Evolutionary conservation across 208 protist species (phyloP), one percentile per base, ranked within the genome.

Genomic region (Trypanosoma brucei): DNA sequence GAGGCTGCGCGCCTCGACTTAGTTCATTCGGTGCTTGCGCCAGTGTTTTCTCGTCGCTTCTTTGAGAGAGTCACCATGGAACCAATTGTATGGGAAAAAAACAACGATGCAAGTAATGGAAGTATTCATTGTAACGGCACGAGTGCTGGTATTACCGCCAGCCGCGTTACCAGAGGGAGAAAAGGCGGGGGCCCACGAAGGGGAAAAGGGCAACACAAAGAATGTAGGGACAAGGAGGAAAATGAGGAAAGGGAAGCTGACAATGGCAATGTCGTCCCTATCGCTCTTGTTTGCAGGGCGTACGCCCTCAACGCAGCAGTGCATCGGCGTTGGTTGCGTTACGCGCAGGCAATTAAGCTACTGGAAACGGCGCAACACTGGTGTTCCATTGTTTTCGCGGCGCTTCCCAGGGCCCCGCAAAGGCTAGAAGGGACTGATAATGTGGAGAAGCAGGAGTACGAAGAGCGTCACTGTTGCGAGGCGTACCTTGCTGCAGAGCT

Each of bases 21-120:
- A n/a, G 78, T 59, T n/a, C 69, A 88, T 48, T 70, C 73, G 48
- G 67, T 88, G 2, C 53, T 88, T 5, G 50, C 77, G 0, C 81
- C 81, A 8, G 62, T 88, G 50, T 76, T 88, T 6, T 67, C 79
- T 33, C 58, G 53, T 0, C 52, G 67, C 1, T 62, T 60, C 59
- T 62, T 66, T 49, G 59, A 72, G 31, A 57, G 37, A 44, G 48
- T 36, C 30, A 30, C 65, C 14, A 52, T 72, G 3, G 46, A 44
- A 40, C 58, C 67, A 34, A 33, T 72, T 3, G 9, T 72, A 44
- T 72, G 50, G 52, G 13, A 36, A 33, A 13, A 42, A 5, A 22
- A 3, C 13, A 8, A 3, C 0, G 3, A 35, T 33, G 8, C 42
- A 6, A 11, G 11, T 11, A 11, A 11, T 11, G 42, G 6, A 6